Evolutionary conservation across 2,329 filamentous ascomycete species (phyloP), one percentile per base, ranked within the genome.

Genomic region (Aspergillus brasiliensis): DNA sequence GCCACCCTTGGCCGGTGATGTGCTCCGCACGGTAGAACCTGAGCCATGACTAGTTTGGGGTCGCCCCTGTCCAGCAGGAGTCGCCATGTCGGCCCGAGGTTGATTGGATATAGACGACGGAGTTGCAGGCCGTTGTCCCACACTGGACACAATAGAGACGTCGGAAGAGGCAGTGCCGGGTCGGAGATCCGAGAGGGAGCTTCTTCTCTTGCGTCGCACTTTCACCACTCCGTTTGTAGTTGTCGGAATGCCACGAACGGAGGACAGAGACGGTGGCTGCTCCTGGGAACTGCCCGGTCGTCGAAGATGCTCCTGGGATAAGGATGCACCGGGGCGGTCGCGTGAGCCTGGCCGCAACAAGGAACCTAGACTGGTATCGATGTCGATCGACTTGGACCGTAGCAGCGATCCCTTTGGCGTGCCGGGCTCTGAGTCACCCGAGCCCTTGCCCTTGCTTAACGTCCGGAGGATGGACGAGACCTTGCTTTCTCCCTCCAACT

Each of bases 151-250:
- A 38, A 68, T 63, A 11, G 73, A 69, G 77, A 80, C 83, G 8
- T 88, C 82, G 57, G 86, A 82, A 42, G 83, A 73, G 28, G 75
- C 84, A 77, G 94, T 88, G 17, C 91, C 80, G 58, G 81, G 83
- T 66, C 87, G 90, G 51, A 98, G 82, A 74, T 98, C 94, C 4
- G 93, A 97, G 44, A 98, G 79, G 25, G 93, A 97, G 77, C 93
- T 97, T 72, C 94, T 88, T 57, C 94, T 85, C 80, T 96, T 97
- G 79, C 88, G 93, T 72, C 85, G 47, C 81, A 77, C n/a, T 75
- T 75, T 64, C 73, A 80, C 59, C 47, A 67, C 25, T 73, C 73
- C 65, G 79, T 76, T 70, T 64, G 68, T 64, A 79, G 76, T 70
- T 65, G 68, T 64, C 71, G 80, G 78, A 74, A 80, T 80, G 78